Base-by-base conservation (phyloP, 257 asterid genomes). In the Lycium ferocissimum region DNA sequence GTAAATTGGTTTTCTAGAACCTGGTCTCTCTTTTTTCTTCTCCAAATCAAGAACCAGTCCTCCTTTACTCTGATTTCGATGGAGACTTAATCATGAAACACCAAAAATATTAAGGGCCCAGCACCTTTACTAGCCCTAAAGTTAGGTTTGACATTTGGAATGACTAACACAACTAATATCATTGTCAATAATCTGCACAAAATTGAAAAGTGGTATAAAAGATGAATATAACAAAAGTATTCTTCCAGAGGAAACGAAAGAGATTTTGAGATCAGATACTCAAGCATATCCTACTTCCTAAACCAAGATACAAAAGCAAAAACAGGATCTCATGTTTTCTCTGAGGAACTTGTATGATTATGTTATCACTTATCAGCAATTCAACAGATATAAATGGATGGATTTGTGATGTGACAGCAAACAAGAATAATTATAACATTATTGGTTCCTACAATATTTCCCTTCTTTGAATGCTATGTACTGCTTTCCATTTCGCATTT, bases 131-230 rank as follows among this genome's bases (percentile, higher is more conserved):
- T 37, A 69, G 15, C 51, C 37, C 7, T 14, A 3, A 67, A 67
- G 49, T 67, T 69, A 18, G 79, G 54, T 0, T 66, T 40, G 79
- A 70, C 54, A 70, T 70, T 70, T 67, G 75, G 7, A 69, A 38
- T 69, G 2, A 1, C 56, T 17, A 8, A 43, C 57, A 4, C 9
- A 17, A 43, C 9, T 9, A 18, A 3, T 71, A 72, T 45, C 58
- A n/a, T 43, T n/a, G 2, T 45, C 18, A 72, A 72, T 4, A n/a
- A 45, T 5, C 58, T 45, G 58, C 38, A 72, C 0, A 72, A 45
- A 45, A 6, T 76, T 51, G 82, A 53, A 13, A 51, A 76, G 43
- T 76, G 63, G 81, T 76, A 26, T 51, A 51, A 51, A 76, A 26
- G 26, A 76, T 51, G 65, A 15, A 8, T 0, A 49, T 14, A 4